Evolutionary conservation across 108 stramenopile genomes (phyloP), one percentile per base, ranked within the genome.

Genomic region (Discostella stelligeroides): DNA sequence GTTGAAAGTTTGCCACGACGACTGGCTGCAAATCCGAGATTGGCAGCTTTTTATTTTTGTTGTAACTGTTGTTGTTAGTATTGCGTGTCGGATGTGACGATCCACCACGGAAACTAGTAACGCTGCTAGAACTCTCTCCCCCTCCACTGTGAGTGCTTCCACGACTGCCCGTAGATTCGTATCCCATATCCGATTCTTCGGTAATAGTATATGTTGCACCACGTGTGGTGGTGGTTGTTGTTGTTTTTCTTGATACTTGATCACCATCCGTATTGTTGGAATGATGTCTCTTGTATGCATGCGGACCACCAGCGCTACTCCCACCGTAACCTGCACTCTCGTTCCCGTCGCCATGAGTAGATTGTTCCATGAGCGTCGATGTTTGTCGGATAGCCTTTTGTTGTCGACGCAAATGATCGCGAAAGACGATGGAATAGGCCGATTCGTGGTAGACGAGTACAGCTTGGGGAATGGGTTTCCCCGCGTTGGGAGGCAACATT

Each of bases 341-440:
- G 34, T 34, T 49, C 28, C 53, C 18, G 4, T 29, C 53, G 28
- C 72, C 23, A 65, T 54, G 60, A 18, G 40, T 7, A 7, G 76
- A 68, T 11, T 18, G 46, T 45, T 72, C 75, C 58, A 68, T 53
- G 17, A 41, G 51, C 1, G 66, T 49, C 10, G 73, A 70, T 6
- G 79, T 60, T 11, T 48, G 55, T 29, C 78, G 66, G 41, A 72
- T 79, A 7, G 68, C 65, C 53, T 63, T 68, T 20, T 69, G 75
- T 34, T 82, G 81, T 11, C 91, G 75, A 34, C 91, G 81, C 2
- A 91, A 37, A 63, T 89, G 84, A 75, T 95, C 91, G 9, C 94
- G 91, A 88, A 95, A 95, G 29, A 95, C 94, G 64, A 95, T 95
- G 58, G 82, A 84, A 10, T 90, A 85, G 7, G 94, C 94, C 9